Evolutionary conservation across 306 rosid species (phyloP).

Genomic region (Cucurbita ficifolia): DNA sequence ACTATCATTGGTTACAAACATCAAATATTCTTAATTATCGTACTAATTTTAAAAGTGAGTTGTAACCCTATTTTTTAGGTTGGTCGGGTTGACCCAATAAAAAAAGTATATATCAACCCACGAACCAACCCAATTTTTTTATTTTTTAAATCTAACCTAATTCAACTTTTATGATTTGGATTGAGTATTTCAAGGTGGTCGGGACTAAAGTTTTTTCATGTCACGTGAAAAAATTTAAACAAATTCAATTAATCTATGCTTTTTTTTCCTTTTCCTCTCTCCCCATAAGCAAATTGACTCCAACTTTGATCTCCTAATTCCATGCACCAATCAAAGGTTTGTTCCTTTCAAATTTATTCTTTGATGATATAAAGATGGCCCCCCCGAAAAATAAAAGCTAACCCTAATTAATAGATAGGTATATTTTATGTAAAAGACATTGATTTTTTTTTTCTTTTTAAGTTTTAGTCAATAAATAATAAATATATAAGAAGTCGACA

Average conservation of each 20-base stretch:
- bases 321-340: conserved; percentile 7
- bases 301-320: conserved; percentile 3
- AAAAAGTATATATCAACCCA: no score
- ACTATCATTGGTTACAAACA: no score
- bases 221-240: background rate
- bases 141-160: no score
- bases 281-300: background rate
- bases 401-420: conserved; percentile 1
- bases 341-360: conserved; percentile 5
- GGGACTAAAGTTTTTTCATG: no score
- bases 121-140: no score
- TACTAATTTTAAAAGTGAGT: no score
- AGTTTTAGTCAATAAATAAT: no score
- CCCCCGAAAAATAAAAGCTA: background rate
- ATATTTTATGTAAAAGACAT: background rate
- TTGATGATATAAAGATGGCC: conserved; percentile 4
- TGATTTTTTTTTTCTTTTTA: background rate
- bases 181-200: no score
- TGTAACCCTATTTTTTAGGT: no score
- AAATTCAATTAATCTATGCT: background rate
- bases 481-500: background rate
- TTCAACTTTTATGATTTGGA: no score
- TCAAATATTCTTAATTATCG: no score
- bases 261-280: background rate
- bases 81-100: no score